Percentiles rank a stretch among this genome's conserved stretches.
These are phyloP conservation scores for Grosmannia clavigera DNA, from an alignment of 2,329 filamentous ascomycete genomes.

Conservation along the genomic window DNA sequence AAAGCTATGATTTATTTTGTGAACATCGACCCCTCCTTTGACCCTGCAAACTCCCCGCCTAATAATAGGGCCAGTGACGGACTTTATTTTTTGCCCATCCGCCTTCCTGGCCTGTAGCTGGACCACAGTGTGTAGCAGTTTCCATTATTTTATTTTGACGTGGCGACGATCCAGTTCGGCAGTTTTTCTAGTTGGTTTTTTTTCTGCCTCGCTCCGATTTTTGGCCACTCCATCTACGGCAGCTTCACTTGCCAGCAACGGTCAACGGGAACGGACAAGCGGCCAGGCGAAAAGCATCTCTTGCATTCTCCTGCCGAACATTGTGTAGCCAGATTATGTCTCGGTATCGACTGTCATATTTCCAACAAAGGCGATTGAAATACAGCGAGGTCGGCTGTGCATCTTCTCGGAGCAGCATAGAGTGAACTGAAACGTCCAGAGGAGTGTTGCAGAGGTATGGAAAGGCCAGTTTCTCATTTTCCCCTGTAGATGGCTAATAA, in stretches of 20 bases:
- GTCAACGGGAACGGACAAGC: background rate
- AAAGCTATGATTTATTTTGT: background rate
- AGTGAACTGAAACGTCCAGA: background rate
- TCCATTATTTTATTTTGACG: background rate
- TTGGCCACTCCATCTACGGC: background rate
- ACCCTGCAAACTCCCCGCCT: background rate
- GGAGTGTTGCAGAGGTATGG: background rate
- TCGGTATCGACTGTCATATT: slow-evolving; percentile 4
- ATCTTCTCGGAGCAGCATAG: background rate
- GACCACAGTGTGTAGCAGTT: background rate
- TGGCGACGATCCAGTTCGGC: background rate
- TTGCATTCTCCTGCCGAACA: background rate
- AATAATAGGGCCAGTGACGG: background rate
- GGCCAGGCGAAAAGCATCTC: background rate
- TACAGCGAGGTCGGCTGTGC: background rate
- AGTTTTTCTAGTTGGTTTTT: background rate
- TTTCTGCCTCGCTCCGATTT: background rate
- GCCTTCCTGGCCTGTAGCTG: background rate
- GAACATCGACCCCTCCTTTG: slow-evolving; percentile 1
- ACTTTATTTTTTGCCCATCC: slow-evolving; percentile 10
- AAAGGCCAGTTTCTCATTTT: too few species aligned
- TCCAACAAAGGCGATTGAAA: slow-evolving; percentile 7
- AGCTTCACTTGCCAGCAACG: background rate
- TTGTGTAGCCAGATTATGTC: slow-evolving; percentile 6
- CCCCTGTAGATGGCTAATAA: too few species aligned